Base-by-base conservation (phyloP, 2,329 filamentous ascomycete species). In the Xylogone sp. region DNA sequence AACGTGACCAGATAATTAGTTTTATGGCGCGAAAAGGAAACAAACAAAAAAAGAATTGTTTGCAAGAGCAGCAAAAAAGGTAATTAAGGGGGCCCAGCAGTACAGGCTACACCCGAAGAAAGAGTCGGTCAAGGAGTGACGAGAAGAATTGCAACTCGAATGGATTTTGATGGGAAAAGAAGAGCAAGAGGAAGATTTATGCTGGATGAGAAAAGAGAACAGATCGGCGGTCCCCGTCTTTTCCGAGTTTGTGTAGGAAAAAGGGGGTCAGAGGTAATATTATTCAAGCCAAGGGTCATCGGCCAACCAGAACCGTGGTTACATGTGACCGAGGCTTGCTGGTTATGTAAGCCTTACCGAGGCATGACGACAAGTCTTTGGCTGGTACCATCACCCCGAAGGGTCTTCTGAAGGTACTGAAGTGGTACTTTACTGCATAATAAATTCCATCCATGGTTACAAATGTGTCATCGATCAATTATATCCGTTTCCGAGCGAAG, bases 111-210 rank as follows among this genome's bases (percentile, higher is more conserved):
- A 19, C 21, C 19, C 45, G 46, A 54, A 49, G 39, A 56, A 52
- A 52, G 49, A 21, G 48, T 52, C 49, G 54, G 50, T 42, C 61
- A 75, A 75, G 67, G 71, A 76, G 68, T 65, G 72, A 74, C 71
- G 56, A 60, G 59, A 65, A 63, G 39, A 51, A 39, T 39, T 39
- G 34, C 34, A 46, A 52, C 46, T 42, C 42, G 49, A 42, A 27
- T 48, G 50, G 47, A n/a, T n/a, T n/a, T n/a, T 52, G 53, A 53
- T 48, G 49, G 53, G 53, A 49, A 56, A 54, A 45, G 45, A 57
- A 55, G 57, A 57, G 52, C 52, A 53, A 42, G 48, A 51, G 53
- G 46, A 48, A 39, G 13, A 39, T 39, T 39, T 39, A 39, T 39
- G n/a, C 34, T 39, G 34, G 34, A 39, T 39, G 34, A 48, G 49